phyloP scores from a whole-genome alignment of 352 stramenopile species.

The Plasmopara halstedii region DNA sequence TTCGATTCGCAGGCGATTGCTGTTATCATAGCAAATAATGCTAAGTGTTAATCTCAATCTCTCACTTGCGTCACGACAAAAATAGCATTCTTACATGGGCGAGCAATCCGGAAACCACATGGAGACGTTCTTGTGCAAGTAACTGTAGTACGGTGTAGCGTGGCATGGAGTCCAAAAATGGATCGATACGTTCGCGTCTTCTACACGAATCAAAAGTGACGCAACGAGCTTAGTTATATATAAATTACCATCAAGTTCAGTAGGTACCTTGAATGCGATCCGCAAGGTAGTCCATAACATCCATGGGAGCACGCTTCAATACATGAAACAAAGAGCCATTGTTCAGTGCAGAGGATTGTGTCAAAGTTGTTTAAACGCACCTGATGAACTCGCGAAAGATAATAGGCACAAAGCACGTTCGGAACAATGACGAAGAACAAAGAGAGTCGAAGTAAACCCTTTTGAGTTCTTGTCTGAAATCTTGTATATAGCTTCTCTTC shows the following conservation, averaged over 20 bases:
- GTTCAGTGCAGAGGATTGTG: neutral
- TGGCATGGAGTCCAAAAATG: slow-evolving; percentile 85
- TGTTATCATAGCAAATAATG: slow-evolving; percentile 15
- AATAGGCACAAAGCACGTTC: slow-evolving; percentile 60
- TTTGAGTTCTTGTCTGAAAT: slow-evolving; percentile 44
- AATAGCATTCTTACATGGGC: slow-evolving; percentile 36
- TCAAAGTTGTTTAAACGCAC: slow-evolving; percentile 5
- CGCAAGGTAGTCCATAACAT: slow-evolving; percentile 78
- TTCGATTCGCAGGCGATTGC: slow-evolving; percentile 46
- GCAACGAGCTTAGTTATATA: neutral
- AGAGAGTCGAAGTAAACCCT: slow-evolving; percentile 42
- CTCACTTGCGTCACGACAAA: neutral
- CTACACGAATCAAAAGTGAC: slow-evolving; percentile 7
- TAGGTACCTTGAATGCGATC: slow-evolving; percentile 41
- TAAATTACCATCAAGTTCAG: neutral
- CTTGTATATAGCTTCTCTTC: slow-evolving; percentile 52
- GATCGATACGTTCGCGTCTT: slow-evolving; percentile 38
- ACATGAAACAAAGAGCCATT: neutral
- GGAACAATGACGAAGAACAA: slow-evolving; percentile 45
- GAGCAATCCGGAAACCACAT: slow-evolving; percentile 86
- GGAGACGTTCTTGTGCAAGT: slow-evolving; percentile 71
- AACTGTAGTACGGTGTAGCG: slow-evolving; percentile 83
- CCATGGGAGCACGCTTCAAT: slow-evolving; percentile 48
- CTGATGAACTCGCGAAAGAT: slow-evolving; percentile 60
- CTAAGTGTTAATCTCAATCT: slow-evolving; percentile 2